Base-by-base conservation (phyloP, 169 alveolate genomes). In the Eimeria necatrix region DNA sequence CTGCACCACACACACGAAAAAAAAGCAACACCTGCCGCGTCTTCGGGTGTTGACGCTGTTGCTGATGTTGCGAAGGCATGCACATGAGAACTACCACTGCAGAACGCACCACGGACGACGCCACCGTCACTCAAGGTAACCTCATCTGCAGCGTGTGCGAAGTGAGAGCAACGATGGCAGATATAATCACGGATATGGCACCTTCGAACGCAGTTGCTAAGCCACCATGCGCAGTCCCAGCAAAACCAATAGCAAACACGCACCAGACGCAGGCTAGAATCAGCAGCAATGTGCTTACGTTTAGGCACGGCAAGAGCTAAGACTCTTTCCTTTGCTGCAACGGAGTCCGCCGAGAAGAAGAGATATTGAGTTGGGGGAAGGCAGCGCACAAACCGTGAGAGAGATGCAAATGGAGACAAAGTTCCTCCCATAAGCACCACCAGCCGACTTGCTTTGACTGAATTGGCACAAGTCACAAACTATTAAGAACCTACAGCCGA, bases 401-500 rank as follows among this genome's bases (percentile, higher is more conserved):
- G 73, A 9, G 90, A 81, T 70, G 51, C 90, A 81, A 81, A 81
- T 22, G 90, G 90, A 20, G 90, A 81, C 12, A 81, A 46, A 0
- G 90, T 81, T n/a, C 90, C 90, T 26, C 90, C 90, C 90, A 81
- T 81, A 51, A 81, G 32, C 49, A 81, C 90, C 73, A 81, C 90
- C 51, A 81, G 71, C 0, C 90, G 90, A 53, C 56, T 10, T 26
- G 90, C 73, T 52, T 81, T 81, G 5, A 81, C 90, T 81, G 71
- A 7, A 61, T 0, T 14, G 32, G 56, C 53, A 51, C 70, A 80
- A 48, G 52, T 18, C 59, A 88, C 12, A 68, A 8, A 48, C 61
- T 2, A 32, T 6, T 22, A 22, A 6, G 22, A 53, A 8, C 91
- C 8, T n/a, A 2, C 49, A 83, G 18, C 51, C 80, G n/a, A 8